These are phyloP conservation scores for Asterophora lycoperdoides DNA, from an alignment of 768 basidiomycete genomes.

Conservation along the genomic window DNA sequence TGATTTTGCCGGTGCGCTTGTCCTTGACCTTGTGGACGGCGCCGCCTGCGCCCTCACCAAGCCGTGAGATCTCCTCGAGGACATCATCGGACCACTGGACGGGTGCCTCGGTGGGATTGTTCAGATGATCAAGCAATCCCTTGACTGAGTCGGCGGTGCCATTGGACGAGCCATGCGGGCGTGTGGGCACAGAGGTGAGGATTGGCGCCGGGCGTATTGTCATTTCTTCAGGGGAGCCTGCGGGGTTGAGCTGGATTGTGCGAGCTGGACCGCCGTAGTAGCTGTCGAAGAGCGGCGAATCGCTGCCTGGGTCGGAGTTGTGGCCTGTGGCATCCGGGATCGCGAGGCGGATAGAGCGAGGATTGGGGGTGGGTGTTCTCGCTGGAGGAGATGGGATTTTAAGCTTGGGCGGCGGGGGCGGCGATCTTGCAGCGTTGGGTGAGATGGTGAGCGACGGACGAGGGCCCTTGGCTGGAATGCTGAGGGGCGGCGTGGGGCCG, in stretches of 20 bases:
- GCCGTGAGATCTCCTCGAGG: conserved; percentile 69
- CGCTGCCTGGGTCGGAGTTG: conserved; percentile 21
- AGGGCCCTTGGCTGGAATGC: conserved; percentile 23
- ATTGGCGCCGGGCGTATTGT: conserved; percentile 37
- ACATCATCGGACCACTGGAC: conserved; percentile 61
- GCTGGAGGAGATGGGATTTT: conserved; percentile 24
- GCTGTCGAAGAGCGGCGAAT: conserved; percentile 30
- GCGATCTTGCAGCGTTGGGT: conserved; percentile 26
- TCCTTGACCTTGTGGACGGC: conserved; percentile 94
- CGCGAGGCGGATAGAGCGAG: conserved; percentile 22
- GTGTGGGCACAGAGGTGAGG: conserved; percentile 27
- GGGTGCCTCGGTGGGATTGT: conserved; percentile 30
- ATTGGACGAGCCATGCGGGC: conserved; percentile 26
- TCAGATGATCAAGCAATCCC: conserved; percentile 34
- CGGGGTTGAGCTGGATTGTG: conserved; percentile 17
- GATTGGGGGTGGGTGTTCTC: conserved; percentile 28
- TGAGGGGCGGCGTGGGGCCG: conserved; percentile 27
- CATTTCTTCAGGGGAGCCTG: conserved; percentile 32
- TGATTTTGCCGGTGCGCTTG: conserved; percentile 68
- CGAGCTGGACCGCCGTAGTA: conserved; percentile 42
- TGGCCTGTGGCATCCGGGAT: conserved; percentile 24
- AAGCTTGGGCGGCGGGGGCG: conserved; percentile 25
- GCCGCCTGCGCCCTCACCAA: conserved; percentile 96
- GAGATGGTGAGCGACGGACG: conserved; percentile 16
- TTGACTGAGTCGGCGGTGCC: conserved; percentile 34